Evolutionary conservation across 345 rosid species (phyloP), one percentile per base, ranked within the genome.

Genomic region (Gossypium bickii): DNA sequence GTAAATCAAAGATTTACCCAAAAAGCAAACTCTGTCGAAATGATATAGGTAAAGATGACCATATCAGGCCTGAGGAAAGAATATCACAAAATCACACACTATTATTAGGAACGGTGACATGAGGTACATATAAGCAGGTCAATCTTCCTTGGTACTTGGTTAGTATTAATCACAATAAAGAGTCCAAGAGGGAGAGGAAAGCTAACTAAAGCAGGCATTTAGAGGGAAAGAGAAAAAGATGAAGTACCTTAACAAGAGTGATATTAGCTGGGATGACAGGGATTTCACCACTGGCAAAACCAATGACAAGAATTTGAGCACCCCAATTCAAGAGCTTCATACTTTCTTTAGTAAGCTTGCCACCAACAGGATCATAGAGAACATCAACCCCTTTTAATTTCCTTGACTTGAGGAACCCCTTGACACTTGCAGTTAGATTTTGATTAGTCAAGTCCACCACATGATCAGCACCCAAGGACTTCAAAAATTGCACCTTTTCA

Each of bases 241-340:
- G 11, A 56, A 9, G 66, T 85, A 95, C 98, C 97, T 90, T 95
- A 53, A 93, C 93, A 38, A 95, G 99, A 51, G 98, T 90, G 73
- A 95, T 85, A 76, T 93, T 95, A 64, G 91, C 92, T 8, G 97
- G 96, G 79, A 93, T 90, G 48, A 90, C 70, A 1, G 97, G 98
- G 76, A 93, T 13, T 52, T 93, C 97, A 4, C 98, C 98, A 76
- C 98, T 91, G 8, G 97, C 99, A 76, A 95, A 95, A 29, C 97
- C 99, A 17, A 93, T 93, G 48, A 91, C 88, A 51, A 93, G 84
- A 79, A 95, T 93, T 52, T 93, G 94, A 70, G 98, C 98, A 77
- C 99, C 92, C 97, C 97, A 93, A 24, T 85, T 93, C 78, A 95
- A 81, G 75, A 93, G 92, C 90, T 87, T 91, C 92, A 93, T 75